Base-by-base conservation (phyloP, 1,284 basidiomycete genomes). In the Leccinum fuscescens region DNA sequence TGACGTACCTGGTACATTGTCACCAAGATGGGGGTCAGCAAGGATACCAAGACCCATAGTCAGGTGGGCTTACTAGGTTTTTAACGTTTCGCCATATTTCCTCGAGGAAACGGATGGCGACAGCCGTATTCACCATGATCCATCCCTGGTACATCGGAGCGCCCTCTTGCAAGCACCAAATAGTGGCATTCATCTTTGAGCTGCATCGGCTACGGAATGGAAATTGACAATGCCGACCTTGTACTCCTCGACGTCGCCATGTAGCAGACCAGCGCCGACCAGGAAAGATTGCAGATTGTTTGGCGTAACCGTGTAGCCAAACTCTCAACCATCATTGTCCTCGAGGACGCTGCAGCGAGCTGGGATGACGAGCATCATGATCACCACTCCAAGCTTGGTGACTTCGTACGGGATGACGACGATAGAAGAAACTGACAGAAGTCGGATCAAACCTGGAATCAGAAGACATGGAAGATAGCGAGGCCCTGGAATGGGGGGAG, bases 401-500 rank as follows among this genome's bases (percentile, higher is more conserved):
- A 67, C 53, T 15, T 61, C 46, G 27, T 65, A 65, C 2, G 1
- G 66, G 64, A 29, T 67, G 66, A 8, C 33, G 56, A 27, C 49
- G 56, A 12, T 60, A 49, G 39, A 67, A 65, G 39, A 60, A 1
- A 8, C 14, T 14, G 9, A 14, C 5, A 24, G 51, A 12, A n/a
- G 33, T 59, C 1, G 39, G 48, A 39, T 65, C 63, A 0, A 65
- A 58, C 31, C 29, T 67, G 12, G 48, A 22, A 39, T 65, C 67
- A 24, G 63, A 65, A 29, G 20, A 3, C 1, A 64, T 56, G 6
- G 64, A 65, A n/a, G 29, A 65, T 29, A 66, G 64, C n/a, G 67
- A 48, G 6, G 64, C 64, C 31, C 60, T 17, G 20, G 66, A 65
- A 17, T 66, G 65, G 3, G 66, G 60, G 9, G 66, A 65, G 64